phyloP scores from a whole-genome alignment of 2,329 filamentous ascomycete genomes.

The Lasiodiplodia theobromae region DNA sequence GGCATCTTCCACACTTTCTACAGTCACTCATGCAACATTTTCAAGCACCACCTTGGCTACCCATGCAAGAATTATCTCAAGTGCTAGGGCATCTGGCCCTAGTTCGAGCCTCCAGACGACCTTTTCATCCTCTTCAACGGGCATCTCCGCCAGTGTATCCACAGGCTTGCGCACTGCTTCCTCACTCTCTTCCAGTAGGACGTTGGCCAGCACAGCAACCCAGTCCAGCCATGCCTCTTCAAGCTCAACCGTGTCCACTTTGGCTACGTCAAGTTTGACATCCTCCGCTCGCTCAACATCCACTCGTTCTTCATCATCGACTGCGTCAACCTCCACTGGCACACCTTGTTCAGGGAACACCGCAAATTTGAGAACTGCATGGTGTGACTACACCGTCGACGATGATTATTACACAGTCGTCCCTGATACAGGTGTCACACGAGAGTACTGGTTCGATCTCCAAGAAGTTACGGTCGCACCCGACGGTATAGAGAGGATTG shows the following conservation, averaged over 20 bases:
- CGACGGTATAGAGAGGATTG: conserved; percentile 60
- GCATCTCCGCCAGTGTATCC: background rate
- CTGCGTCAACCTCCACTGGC: background rate
- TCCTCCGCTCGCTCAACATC: background rate
- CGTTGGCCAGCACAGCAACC: too few species aligned
- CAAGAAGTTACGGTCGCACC: conserved; percentile 60
- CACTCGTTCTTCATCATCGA: conserved; percentile 10
- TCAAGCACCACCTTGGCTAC: background rate
- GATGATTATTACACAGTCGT: conserved; percentile 60
- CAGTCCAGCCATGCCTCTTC: background rate
- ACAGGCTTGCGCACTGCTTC: background rate
- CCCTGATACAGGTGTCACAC: conserved; percentile 63
- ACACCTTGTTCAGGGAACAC: conserved; percentile 23
- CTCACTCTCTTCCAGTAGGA: background rate
- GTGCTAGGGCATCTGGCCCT: background rate
- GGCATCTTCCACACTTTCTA: background rate
- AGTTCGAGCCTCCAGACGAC: too few species aligned
- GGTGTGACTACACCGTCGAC: conserved; percentile 59
- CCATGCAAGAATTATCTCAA: background rate
- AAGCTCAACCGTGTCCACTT: background rate
- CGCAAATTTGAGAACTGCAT: conserved; percentile 34
- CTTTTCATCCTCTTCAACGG: background rate
- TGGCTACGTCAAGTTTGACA: background rate
- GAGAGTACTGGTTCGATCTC: conserved; percentile 62
- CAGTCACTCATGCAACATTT: background rate